Conservation (phyloP, 305 asterid genomes). For the Rubia tinctorum region DNA sequence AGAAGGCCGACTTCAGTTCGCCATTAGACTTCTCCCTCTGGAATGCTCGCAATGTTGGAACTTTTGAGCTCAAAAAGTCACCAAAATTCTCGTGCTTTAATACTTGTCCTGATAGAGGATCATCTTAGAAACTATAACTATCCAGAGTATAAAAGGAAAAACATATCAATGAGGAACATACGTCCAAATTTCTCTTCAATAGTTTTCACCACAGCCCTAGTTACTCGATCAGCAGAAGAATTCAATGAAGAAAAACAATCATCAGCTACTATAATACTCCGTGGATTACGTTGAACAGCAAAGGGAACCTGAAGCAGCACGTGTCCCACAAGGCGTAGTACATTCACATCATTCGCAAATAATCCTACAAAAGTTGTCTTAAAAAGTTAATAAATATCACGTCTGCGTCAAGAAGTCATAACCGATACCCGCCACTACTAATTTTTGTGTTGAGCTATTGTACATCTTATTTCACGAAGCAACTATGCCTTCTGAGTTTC, state of each 20-base stretch:
- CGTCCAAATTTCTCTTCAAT: constrained; percentile 89
- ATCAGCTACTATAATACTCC: constrained; percentile 76
- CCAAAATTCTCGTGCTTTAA: constrained; percentile 77
- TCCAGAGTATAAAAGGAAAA: neutral
- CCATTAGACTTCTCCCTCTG: constrained; percentile 49
- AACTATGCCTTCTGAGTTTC: neutral
- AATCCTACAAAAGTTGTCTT: constrained; percentile 58
- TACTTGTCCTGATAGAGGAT: constrained; percentile 77
- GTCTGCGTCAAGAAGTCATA: neutral
- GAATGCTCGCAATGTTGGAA: constrained; percentile 73
- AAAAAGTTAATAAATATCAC: constrained; percentile 2
- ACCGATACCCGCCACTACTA: neutral
- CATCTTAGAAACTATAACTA: constrained; percentile 25
- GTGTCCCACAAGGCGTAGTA: constrained; percentile 93
- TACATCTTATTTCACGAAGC: neutral
- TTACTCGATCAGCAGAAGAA: constrained; percentile 51
- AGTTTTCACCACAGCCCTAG: constrained; percentile 66
- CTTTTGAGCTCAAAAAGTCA: constrained; percentile 63
- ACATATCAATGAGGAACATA: constrained; percentile 30
- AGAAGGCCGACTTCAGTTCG: constrained; percentile 43
- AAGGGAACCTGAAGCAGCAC: constrained; percentile 84
- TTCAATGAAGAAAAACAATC: constrained; percentile 68
- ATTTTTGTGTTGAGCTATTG: neutral
- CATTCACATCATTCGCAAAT: constrained; percentile 83
- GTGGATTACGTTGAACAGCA: constrained; percentile 71